Evolutionary conservation across 805 yeast genomes (phyloP).

Genomic region (Wickerhamomyces subpelliculosus): DNA sequence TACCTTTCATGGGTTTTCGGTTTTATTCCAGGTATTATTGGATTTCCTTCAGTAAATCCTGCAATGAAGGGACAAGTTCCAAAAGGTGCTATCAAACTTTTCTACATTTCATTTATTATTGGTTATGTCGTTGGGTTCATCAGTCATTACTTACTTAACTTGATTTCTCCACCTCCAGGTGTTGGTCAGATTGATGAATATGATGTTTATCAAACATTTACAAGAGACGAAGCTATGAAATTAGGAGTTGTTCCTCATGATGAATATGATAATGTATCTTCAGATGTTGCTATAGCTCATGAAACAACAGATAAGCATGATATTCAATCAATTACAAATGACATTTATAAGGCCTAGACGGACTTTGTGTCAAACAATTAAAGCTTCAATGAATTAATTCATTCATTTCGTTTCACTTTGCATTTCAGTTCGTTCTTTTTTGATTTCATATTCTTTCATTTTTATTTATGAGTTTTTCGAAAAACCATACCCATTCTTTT

Average conservation of each 20-base stretch:
- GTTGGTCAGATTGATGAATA: conserved; percentile 26
- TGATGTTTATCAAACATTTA: conserved; percentile 27
- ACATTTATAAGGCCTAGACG: too few relatives aligned
- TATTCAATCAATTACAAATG: not conserved
- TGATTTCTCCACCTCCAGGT: conserved; percentile 23
- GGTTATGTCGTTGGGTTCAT: conserved; percentile 20
- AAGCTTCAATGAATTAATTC: not conserved
- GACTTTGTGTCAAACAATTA: too few relatives aligned
- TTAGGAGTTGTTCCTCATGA: conserved; percentile 25
- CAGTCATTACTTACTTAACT: conserved; percentile 16
- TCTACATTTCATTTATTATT: conserved; percentile 20
- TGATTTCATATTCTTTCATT: too few relatives aligned
- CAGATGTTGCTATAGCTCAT: not conserved
- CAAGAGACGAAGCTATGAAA: conserved; percentile 25
- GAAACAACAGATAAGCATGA: not conserved
- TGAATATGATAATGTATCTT: not conserved
- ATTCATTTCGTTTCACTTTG: too few relatives aligned
- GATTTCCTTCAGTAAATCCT: conserved; percentile 26
- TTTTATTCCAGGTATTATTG: conserved; percentile 37
- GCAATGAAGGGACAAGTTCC: conserved; percentile 21
- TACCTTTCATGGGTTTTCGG: conserved; percentile 30
- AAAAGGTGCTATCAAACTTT: conserved; percentile 19
- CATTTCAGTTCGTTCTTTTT: too few relatives aligned
- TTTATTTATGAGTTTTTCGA: too few relatives aligned
- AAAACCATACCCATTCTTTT: too few relatives aligned